Conservation (phyloP, 148 eudicot species). For the Limonium bicolor region DNA sequence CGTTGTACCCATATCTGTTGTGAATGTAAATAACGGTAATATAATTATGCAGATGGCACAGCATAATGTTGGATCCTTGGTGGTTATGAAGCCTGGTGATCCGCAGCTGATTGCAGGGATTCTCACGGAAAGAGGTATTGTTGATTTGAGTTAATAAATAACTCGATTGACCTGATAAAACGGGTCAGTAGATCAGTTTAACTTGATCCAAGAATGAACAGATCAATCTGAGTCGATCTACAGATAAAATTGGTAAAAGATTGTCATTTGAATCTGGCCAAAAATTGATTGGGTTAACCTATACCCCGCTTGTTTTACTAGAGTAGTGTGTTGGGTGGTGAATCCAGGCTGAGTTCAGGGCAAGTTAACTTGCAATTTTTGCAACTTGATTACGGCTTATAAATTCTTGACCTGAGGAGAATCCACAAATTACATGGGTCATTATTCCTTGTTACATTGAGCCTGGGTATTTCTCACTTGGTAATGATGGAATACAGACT, state of each 20-base stretch:
- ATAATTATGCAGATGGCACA: slow-evolving; percentile 50
- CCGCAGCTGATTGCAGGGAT: slow-evolving; percentile 60
- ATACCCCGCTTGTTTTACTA: too few species aligned
- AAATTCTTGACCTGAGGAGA: too few species aligned
- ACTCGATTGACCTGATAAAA: too few species aligned
- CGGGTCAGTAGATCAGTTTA: too few species aligned
- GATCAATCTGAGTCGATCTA: too few species aligned
- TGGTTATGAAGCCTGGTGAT: slow-evolving; percentile 76
- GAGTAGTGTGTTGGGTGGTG: too few species aligned
- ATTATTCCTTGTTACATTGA: neutral
- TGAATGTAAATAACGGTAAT: neutral
- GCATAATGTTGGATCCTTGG: slow-evolving; percentile 72
- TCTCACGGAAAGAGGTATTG: slow-evolving; percentile 78
- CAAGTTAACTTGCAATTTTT: too few species aligned
- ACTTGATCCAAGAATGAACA: too few species aligned
- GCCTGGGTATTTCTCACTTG: neutral
- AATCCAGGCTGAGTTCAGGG: too few species aligned
- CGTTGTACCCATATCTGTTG: neutral
- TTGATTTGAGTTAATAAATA: neutral
- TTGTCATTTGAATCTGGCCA: neutral
- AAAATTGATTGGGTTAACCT: neutral
- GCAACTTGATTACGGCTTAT: too few species aligned
- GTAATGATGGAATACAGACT: slow-evolving; percentile 27
- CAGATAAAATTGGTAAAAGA: too few species aligned
- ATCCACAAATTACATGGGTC: too few species aligned